These are phyloP conservation scores for Talaromyces thailandensis DNA, from an alignment of 495 filamentous ascomycete genomes.

Conservation along the genomic window DNA sequence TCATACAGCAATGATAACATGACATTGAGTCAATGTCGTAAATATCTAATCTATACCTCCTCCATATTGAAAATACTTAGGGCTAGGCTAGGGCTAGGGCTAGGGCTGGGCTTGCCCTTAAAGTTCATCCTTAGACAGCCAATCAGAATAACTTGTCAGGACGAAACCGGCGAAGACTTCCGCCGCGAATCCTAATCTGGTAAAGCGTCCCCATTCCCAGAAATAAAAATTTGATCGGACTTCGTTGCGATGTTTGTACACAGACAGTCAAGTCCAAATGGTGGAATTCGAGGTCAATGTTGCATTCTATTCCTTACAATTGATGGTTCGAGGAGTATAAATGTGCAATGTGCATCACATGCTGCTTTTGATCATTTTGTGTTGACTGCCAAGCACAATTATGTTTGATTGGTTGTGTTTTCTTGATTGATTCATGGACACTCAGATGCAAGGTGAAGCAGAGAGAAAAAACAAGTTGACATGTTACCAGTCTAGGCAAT, in stretches of 20 bases:
- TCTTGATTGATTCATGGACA: neutral
- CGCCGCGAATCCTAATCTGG: neutral
- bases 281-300: neutral
- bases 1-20: too few relatives aligned
- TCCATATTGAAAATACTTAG: too few relatives aligned
- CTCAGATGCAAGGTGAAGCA: neutral
- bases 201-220: neutral
- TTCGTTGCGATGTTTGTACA: constrained; percentile 1
- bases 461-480: too few relatives aligned
- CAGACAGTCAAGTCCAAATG: neutral
- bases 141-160: neutral
- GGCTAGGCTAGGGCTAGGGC: neutral
- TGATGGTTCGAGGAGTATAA: neutral
- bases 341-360: neutral
- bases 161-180: neutral
- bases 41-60: too few relatives aligned
- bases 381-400: neutral
- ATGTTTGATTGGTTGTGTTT: neutral
- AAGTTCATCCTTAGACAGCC: neutral
- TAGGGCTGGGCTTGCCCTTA: neutral
- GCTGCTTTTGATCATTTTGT: neutral
- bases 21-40: too few relatives aligned
- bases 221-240: neutral
- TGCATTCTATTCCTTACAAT: neutral
- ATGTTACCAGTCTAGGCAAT: too few relatives aligned